These are phyloP conservation scores for Xylaria sp. DNA, from an alignment of 2,329 filamentous ascomycete species.

Conservation along the genomic window DNA sequence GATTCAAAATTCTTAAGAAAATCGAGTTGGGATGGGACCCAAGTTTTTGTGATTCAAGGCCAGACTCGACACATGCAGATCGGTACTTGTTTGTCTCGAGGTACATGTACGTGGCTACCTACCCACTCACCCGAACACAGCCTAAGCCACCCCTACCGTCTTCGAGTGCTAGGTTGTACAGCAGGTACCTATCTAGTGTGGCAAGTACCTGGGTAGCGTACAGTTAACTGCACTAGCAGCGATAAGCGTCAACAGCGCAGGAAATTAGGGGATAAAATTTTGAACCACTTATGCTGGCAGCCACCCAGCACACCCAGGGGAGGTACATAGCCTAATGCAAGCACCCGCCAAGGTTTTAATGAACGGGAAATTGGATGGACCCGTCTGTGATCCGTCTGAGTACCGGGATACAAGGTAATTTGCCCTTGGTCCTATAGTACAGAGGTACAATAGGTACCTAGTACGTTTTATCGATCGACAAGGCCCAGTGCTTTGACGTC, in stretches of 20 bases:
- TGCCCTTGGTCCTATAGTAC: too few species aligned
- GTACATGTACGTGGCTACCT: slow-evolving; percentile 16
- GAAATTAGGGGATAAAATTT: slow-evolving; percentile 29
- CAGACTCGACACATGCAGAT: slow-evolving; percentile 32
- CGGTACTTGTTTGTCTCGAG: slow-evolving; percentile 32
- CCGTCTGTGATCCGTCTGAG: slow-evolving; percentile 12
- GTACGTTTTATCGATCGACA: slow-evolving; percentile 13
- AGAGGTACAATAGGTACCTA: not conserved
- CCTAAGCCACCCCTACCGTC: slow-evolving; percentile 1
- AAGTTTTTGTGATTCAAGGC: slow-evolving; percentile 30
- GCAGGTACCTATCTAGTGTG: not conserved
- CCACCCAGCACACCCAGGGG: slow-evolving; percentile 16
- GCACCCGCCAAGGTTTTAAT: slow-evolving; percentile 35
- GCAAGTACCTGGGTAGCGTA: slow-evolving; percentile 9
- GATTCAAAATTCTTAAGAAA: slow-evolving; percentile 31
- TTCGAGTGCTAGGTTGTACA: not conserved
- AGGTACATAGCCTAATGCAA: slow-evolving; percentile 6
- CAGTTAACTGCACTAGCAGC: not conserved
- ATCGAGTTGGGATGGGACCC: slow-evolving; percentile 26
- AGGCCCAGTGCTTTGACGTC: slow-evolving; percentile 27
- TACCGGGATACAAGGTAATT: too few species aligned
- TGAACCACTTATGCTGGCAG: slow-evolving; percentile 20
- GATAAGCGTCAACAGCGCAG: slow-evolving; percentile 18
- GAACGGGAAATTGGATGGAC: slow-evolving; percentile 38
- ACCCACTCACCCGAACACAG: not conserved